Base-by-base conservation (phyloP, 371 early-diverging fungal species). In the Lichtheimia ornata region DNA sequence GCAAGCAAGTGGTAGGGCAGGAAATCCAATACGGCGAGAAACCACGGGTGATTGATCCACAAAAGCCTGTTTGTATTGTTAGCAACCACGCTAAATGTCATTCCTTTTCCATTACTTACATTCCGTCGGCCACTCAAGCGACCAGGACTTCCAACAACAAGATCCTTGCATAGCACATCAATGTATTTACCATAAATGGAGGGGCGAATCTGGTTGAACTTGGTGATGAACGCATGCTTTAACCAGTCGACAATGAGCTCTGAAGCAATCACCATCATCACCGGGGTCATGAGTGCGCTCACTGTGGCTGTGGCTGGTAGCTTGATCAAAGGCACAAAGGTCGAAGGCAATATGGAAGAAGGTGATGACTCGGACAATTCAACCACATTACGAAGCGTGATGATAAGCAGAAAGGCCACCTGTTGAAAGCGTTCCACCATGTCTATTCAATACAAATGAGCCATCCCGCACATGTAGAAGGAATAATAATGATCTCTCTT, bases 161-260 rank as follows among this genome's bases (percentile, higher is more conserved):
- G 68, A 77, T 97, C 97, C 55, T 91, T 82, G 66, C 93, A 94
- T 42, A 97, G 75, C 18, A 94, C 85, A 63, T 97, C 96, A 13
- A 89, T 81, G 61, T 93, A 97, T 61, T 88, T 84, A 2, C 79
- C 83, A 74, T 97, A 98, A 4, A 97, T 90, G 5, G 84, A 86
- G 1, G 97, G 96, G 18, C 93, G 72, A 56, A 97, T 91, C 62
- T 91, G 91, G 71, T 99, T 99, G 77, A 97, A 97, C 66, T 97
- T 97, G 15, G 94, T 94, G 58, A 99, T 93, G 69, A 97, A 98
- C 1, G 97, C 93, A 73, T 99, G 99, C 72, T 99, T 99, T 53
- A 97, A 76, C 97, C 98, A 98, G 74, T 99, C 98, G 7, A 97
- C 97, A 17, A 96, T 71, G 3, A 97, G 73, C 70, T 98, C 98